Base-by-base conservation (phyloP, 2,329 filamentous ascomycete species). In the Botrytis fragariae region DNA sequence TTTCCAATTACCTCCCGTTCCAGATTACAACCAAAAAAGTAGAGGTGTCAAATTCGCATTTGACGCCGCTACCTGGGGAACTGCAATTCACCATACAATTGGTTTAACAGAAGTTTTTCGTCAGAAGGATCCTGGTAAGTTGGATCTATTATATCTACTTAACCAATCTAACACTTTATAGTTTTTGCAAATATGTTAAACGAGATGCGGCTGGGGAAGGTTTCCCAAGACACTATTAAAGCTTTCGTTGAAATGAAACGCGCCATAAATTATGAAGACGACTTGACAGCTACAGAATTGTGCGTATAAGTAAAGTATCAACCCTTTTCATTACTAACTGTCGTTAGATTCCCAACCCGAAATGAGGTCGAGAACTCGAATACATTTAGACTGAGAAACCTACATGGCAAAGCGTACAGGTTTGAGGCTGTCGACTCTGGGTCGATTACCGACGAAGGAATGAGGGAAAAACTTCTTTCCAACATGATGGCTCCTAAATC, bases 101-200 rank as follows among this genome's bases (percentile, higher is more conserved):
- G 93, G 95, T 12, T 85, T 99, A 68, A 97, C 95, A 1, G 93
- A 98, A 79, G 93, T 99, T 18, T 99, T 99, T 84, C 93, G 96
- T 84, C 96, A 99, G 81, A 94, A 93, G 76, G 96, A 99, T 80
- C 88, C 89, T 69, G 85, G 89, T 90, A 83, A 78, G 84, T 80
- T 32, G 5, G 18, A 62, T 57, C 68, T 8, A 63, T 48, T 4
- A 44, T 71, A 45, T 20, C 16, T 22, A 20, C 22, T 63, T 10
- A 59, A 29, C 25, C n/a, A 61, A 69, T 63, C 78, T 82, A 74
- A 84, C 81, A 67, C 74, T 60, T 20, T 48, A 51, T 76, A 89
- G 90, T 92, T 37, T 99, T 99, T 82, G 96, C 96, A 20, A 86
- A 87, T 9, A 99, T 99, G 95, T 87, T 99, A 69, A 99, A 99